Percentiles rank a stretch among this genome's conserved stretches.
Evolutionary conservation across 176 grass and related monocot species (phyloP).

Genomic region (Rhynchospora tenuis): DNA sequence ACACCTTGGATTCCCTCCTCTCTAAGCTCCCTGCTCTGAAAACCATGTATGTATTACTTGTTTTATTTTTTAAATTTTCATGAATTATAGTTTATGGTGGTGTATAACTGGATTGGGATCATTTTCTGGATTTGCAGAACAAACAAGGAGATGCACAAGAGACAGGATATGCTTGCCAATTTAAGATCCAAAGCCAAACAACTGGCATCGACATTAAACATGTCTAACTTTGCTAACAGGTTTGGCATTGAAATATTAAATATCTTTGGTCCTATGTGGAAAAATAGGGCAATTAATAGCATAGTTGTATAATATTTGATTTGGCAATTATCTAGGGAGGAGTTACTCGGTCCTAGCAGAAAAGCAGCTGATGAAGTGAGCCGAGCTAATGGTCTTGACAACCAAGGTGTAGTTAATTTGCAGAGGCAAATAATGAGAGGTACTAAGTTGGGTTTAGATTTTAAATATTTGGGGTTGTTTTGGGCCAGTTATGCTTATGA

Average conservation of each 20-base stretch:
- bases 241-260: conserved; percentile 1
- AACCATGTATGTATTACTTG: too few species aligned
- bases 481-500: neutral
- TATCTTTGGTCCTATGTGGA: neutral
- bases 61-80: too few species aligned
- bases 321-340: conserved; percentile 27
- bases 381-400: conserved; percentile 40
- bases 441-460: conserved; percentile 1
- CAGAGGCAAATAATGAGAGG: conserved; percentile 71
- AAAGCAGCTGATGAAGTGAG: conserved; percentile 38
- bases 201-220: conserved; percentile 33
- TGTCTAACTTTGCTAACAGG: conserved; percentile 45
- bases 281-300: neutral
- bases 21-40: conserved; percentile 44
- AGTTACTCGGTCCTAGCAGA: conserved; percentile 35
- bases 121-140: conserved; percentile 27
- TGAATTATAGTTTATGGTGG: neutral
- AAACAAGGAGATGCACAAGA: conserved; percentile 51
- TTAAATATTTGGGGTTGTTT: neutral
- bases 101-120: neutral
- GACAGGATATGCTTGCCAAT: conserved; percentile 49
- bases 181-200: conserved; percentile 52
- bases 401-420: conserved; percentile 41
- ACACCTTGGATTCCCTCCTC: conserved; percentile 41
- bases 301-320: neutral